These are phyloP conservation scores for Carex littledalei DNA, from an alignment of 176 grass and related monocot genomes.

Conservation along the genomic window DNA sequence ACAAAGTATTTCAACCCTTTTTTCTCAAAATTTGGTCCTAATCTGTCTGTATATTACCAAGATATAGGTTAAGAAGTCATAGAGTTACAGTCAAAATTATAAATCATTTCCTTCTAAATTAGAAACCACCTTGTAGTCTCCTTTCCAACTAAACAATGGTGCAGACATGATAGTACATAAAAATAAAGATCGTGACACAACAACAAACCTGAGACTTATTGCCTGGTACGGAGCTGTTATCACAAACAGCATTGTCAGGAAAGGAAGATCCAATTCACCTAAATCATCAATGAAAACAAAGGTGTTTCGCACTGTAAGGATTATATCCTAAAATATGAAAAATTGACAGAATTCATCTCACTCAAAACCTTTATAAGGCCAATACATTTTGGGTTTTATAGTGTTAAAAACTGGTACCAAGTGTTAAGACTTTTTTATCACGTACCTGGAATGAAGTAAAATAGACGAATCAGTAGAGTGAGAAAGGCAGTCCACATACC, in stretches of 20 bases:
- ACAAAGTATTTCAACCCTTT: background rate
- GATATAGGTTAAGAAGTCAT: background rate
- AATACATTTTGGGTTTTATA: background rate
- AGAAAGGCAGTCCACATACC: slow-evolving; percentile 90
- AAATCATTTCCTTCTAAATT: background rate
- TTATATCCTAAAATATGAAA: background rate
- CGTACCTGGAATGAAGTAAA: slow-evolving; percentile 84
- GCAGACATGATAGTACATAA: background rate
- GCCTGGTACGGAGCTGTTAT: slow-evolving; percentile 63
- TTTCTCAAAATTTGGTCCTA: background rate
- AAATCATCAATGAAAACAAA: slow-evolving; percentile 20
- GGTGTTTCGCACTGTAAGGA: background rate
- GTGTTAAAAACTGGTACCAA: background rate
- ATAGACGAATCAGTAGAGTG: slow-evolving; percentile 68
- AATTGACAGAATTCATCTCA: background rate
- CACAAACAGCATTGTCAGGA: slow-evolving; percentile 65
- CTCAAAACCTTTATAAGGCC: background rate
- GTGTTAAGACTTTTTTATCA: background rate
- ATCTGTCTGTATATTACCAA: background rate
- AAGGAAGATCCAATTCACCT: slow-evolving; percentile 81
- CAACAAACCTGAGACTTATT: slow-evolving; percentile 58
- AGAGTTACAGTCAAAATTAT: background rate
- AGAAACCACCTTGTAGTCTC: background rate
- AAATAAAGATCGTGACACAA: background rate
- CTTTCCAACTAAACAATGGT: background rate